Evolutionary conservation across 352 stramenopile species (phyloP).

Genomic region (Globisporangium solare): DNA sequence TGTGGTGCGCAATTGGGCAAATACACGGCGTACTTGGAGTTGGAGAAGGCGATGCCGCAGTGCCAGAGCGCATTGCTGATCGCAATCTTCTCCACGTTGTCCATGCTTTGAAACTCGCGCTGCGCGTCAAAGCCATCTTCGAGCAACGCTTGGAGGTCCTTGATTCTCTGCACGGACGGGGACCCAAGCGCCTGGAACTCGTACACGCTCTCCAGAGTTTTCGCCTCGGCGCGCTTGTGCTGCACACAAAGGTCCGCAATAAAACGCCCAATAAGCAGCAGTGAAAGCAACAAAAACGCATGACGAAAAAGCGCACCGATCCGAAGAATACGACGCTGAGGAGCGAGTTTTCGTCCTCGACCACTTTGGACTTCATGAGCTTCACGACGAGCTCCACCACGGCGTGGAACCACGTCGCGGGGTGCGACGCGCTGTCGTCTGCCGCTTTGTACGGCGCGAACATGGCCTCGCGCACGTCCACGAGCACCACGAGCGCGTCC

Average conservation of each 20-base stretch:
- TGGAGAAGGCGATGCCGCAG: constrained; percentile 75
- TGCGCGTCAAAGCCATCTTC: constrained; percentile 33
- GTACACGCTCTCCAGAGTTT: constrained; percentile 60
- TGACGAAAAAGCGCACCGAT: constrained; percentile 28
- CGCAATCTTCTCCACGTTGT: constrained; percentile 47
- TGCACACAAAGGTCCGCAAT: constrained; percentile 13
- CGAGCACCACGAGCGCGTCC: constrained; percentile 71
- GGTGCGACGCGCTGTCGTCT: constrained; percentile 6
- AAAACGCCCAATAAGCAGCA: not conserved
- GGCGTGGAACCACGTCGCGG: constrained; percentile 67
- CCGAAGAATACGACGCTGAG: constrained; percentile 77
- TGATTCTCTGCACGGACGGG: constrained; percentile 66
- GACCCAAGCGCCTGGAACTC: constrained; percentile 77
- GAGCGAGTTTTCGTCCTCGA: constrained; percentile 77
- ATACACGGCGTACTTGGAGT: constrained; percentile 48
- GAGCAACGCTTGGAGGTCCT: constrained; percentile 63
- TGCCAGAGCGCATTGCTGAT: constrained; percentile 85
- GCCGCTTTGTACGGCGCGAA: constrained; percentile 38
- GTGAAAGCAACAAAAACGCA: not conserved
- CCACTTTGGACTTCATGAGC: constrained; percentile 72
- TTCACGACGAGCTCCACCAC: constrained; percentile 63
- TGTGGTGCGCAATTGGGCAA: not conserved
- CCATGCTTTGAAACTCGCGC: constrained; percentile 48
- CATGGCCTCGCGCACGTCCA: constrained; percentile 70
- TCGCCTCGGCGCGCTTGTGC: constrained; percentile 56